A percentile compares a stretch with the other conserved stretches of the same genome.
phyloP scores from a whole-genome alignment of 345 rosid genomes.

The Rhodomyrtus tomentosa region DNA sequence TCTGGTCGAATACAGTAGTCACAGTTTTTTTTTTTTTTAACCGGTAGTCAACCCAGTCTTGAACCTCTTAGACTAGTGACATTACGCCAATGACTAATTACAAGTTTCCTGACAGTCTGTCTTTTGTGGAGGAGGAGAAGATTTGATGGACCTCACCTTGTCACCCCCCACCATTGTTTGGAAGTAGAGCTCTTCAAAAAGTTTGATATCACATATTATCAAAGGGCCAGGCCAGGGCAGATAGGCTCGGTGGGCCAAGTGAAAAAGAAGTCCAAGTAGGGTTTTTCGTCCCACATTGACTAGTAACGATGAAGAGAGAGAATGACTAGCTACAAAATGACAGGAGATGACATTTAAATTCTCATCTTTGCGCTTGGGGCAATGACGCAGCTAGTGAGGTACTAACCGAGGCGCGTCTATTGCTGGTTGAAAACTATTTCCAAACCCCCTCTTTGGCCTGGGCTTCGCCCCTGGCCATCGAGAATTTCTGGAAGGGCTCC shows the following conservation, averaged over 20 bases:
- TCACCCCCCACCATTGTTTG: background rate
- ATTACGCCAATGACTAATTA: background rate
- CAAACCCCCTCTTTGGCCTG: slow-evolving; percentile 33
- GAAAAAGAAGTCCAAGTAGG: too few species aligned
- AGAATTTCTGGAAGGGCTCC: slow-evolving; percentile 44
- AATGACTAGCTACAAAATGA: background rate
- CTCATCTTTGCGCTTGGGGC: slow-evolving; percentile 25
- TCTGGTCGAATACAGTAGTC: background rate
- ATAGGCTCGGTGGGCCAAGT: background rate
- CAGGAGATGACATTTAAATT: rapidly evolving
- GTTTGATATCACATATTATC: background rate
- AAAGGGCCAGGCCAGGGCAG: background rate
- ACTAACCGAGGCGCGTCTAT: slow-evolving; percentile 38
- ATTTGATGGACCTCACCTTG: background rate
- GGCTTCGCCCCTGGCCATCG: slow-evolving; percentile 16
- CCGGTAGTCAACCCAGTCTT: background rate
- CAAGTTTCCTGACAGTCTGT: background rate
- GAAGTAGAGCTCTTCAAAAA: background rate
- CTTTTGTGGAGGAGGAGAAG: background rate
- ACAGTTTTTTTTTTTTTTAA: background rate
- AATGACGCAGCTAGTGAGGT: slow-evolving; percentile 40
- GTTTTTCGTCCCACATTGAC: background rate
- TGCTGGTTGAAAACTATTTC: slow-evolving; percentile 45
- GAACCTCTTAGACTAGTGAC: background rate
- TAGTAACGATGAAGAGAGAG: background rate